phyloP scores from a whole-genome alignment of 2,329 filamentous ascomycete species.

The Dactylellina parvicollis region DNA sequence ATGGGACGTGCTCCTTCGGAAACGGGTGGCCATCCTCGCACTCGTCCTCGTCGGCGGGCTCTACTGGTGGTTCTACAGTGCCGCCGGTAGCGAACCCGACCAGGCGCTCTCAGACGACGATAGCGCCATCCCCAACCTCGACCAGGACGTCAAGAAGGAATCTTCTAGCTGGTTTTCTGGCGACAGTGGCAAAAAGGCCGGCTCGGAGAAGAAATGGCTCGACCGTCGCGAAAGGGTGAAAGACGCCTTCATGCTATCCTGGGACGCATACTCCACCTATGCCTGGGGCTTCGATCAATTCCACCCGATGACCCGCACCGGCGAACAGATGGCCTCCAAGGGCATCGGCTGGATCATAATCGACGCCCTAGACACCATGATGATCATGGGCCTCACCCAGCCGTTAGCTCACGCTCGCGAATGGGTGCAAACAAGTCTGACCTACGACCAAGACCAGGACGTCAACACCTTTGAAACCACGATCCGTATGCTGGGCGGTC shows the following conservation, averaged over 20 bases:
- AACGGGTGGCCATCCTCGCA: conserved; percentile 25
- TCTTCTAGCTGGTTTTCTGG: conserved; percentile 65
- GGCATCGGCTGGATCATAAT: conserved; percentile 98
- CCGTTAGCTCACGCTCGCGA: conserved; percentile 84
- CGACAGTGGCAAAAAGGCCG: conserved; percentile 55
- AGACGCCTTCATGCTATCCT: conserved; percentile 89
- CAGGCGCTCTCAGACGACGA: conserved; percentile 64
- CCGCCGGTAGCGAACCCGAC: not conserved
- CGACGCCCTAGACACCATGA: conserved; percentile 93
- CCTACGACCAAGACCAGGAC: conserved; percentile 91
- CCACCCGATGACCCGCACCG: conserved; percentile 80
- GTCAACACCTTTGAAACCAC: conserved; percentile 98
- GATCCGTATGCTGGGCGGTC: conserved; percentile 93
- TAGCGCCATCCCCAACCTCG: conserved; percentile 59
- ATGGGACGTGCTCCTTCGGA: conserved; percentile 68
- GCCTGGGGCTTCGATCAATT: conserved; percentile 95
- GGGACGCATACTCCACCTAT: conserved; percentile 90
- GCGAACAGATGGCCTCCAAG: conserved; percentile 83
- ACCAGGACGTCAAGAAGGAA: conserved; percentile 68
- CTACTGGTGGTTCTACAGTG: conserved; percentile 40
- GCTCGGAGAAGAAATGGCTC: conserved; percentile 73
- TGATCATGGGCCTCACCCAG: conserved; percentile 95
- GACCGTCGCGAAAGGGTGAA: conserved; percentile 81
- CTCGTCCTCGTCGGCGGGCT: conserved; percentile 53
- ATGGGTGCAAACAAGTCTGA: conserved; percentile 83